Conservation (phyloP, 129 eudicot species). For the Pseudognaphalium luteoalbum region DNA sequence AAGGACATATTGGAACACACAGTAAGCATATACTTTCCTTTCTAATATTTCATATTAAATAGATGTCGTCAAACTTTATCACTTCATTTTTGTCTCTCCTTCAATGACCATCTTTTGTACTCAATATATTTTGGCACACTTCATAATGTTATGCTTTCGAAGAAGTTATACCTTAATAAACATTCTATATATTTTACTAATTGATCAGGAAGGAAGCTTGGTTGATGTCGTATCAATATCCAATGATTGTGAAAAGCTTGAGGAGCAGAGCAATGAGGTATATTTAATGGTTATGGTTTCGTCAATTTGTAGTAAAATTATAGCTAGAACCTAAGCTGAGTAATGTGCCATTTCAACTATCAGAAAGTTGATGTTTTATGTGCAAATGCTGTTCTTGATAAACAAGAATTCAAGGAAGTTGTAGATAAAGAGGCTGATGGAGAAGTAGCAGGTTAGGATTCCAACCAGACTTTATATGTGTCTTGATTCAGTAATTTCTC, state of each 20-base stretch:
- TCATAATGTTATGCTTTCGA: neutral
- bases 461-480: neutral
- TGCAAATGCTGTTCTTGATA: constrained; percentile 26
- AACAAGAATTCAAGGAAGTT: constrained; percentile 31
- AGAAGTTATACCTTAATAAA: neutral
- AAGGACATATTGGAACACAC: constrained; percentile 18
- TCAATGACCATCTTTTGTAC: neutral
- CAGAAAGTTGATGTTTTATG: constrained; percentile 31
- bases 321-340: neutral
- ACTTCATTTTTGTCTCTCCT: neutral
- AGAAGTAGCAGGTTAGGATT: constrained; percentile 30
- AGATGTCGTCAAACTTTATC: neutral
- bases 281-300: neutral
- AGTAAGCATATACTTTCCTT: constrained; percentile 9
- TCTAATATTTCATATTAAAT: neutral
- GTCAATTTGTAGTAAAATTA: neutral
- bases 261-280: constrained; percentile 38
- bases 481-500: neutral
- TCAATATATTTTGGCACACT: neutral
- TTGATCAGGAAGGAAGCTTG: constrained; percentile 33
- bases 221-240: constrained; percentile 14
- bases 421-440: constrained; percentile 17
- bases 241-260: constrained; percentile 22
- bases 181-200: neutral
- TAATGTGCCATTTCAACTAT: constrained; percentile 11